These are phyloP conservation scores for Corynascus novoguineensis DNA, from an alignment of 495 filamentous ascomycete species.

Conservation along the genomic window DNA sequence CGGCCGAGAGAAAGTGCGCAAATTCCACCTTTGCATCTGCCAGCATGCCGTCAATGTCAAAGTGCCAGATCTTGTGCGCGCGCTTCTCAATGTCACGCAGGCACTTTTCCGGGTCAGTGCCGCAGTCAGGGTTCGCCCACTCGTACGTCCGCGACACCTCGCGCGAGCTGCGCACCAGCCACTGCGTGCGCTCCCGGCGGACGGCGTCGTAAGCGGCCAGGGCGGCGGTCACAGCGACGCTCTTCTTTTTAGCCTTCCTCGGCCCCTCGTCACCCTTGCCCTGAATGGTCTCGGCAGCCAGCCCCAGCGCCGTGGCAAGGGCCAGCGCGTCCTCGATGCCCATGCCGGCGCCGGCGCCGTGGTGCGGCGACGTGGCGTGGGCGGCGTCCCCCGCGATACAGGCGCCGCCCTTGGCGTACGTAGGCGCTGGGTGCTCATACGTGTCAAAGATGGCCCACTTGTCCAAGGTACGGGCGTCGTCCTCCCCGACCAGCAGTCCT, in stretches of 20 bases:
- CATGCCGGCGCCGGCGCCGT: constrained; percentile 40
- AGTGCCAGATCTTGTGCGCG: constrained; percentile 32
- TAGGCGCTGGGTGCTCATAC: constrained; percentile 22
- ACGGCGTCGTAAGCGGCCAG: constrained; percentile 13
- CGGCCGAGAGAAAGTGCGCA: not conserved
- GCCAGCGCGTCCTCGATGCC: constrained; percentile 38
- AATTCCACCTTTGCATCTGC: not conserved
- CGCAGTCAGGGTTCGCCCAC: constrained; percentile 17
- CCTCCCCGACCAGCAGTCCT: constrained; percentile 18
- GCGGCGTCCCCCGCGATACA: constrained; percentile 41
- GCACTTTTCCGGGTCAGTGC: constrained; percentile 29
- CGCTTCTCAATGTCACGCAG: constrained; percentile 29
- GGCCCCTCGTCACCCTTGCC: not conserved
- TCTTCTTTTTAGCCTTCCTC: not conserved
- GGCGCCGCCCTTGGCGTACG: constrained; percentile 26
- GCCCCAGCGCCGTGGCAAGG: constrained; percentile 14
- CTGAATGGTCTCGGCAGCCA: constrained; percentile 1
- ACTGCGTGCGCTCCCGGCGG: constrained; percentile 27
- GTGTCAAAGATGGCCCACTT: constrained; percentile 40
- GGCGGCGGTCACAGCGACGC: constrained; percentile 7
- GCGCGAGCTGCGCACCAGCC: constrained; percentile 35
- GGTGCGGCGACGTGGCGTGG: constrained; percentile 41
- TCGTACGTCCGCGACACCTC: constrained; percentile 27
- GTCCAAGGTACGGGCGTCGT: constrained; percentile 18
- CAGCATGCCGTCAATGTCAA: constrained; percentile 14